Conservation (phyloP, 805 yeast species). For the Saturnispora ahearnii region DNA sequence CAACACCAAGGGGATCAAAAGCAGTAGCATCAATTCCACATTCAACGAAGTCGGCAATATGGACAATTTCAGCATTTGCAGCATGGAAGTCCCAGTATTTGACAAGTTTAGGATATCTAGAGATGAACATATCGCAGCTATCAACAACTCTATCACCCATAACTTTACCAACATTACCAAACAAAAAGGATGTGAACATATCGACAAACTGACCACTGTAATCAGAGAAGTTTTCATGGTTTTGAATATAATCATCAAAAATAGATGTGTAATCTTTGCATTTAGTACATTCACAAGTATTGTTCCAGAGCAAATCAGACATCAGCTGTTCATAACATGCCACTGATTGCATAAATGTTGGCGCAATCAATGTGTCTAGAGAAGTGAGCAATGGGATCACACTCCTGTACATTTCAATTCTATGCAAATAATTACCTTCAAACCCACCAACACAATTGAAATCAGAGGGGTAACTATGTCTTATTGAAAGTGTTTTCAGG, state of each 20-base stretch:
- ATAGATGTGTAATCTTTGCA: slow-evolving; percentile 41
- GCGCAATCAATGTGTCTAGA: slow-evolving; percentile 41
- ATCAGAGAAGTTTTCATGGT: slow-evolving; percentile 50
- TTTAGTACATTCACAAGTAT: slow-evolving; percentile 59
- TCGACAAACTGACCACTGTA: slow-evolving; percentile 44
- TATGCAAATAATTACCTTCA: slow-evolving; percentile 63
- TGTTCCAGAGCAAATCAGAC: slow-evolving; percentile 60
- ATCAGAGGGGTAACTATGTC: slow-evolving; percentile 49
- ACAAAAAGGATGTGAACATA: slow-evolving; percentile 47
- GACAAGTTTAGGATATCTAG: slow-evolving; percentile 27
- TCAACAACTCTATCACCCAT: slow-evolving; percentile 29
- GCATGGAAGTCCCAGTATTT: slow-evolving; percentile 40
- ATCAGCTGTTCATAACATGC: slow-evolving; percentile 64
- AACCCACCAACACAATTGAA: slow-evolving; percentile 55
- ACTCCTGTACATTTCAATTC: slow-evolving; percentile 42
- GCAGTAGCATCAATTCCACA: slow-evolving; percentile 39
- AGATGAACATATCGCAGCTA: slow-evolving; percentile 18
- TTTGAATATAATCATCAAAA: slow-evolving; percentile 53
- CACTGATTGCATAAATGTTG: slow-evolving; percentile 50
- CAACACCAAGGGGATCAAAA: slow-evolving; percentile 32
- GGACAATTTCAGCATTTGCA: slow-evolving; percentile 32
- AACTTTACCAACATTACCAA: slow-evolving; percentile 42
- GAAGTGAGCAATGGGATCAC: slow-evolving; percentile 38
- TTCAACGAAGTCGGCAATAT: slow-evolving; percentile 20
- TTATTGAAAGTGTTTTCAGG: slow-evolving; percentile 38